Base-by-base conservation (phyloP, 768 basidiomycete species). In the Agaricus blazei region DNA sequence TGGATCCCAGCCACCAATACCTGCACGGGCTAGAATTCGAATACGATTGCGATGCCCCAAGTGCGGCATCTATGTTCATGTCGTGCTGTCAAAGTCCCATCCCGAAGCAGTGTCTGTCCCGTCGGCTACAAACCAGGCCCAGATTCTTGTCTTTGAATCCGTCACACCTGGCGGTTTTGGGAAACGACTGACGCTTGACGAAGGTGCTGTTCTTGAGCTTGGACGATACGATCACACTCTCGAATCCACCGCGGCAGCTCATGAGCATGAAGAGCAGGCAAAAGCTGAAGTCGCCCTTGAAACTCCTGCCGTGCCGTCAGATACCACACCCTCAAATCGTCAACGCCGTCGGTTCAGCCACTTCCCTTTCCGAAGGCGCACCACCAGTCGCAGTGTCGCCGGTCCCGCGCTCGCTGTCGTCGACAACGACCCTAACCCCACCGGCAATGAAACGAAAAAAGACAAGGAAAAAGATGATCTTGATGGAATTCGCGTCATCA, bases 11-110 rank as follows among this genome's bases (percentile, higher is more conserved):
- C 56, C 74, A 75, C 19, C 77, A 78, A 14, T 83, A 84, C 47
- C 83, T 84, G 49, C 90, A 93, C 62, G 83, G 85, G 15, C 76
- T 96, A 57, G 92, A 93, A 65, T 98, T 97, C 68, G 87, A 90
- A 66, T 98, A 89, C 68, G 94, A 98, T 66, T 91, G 90, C 59
- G 91, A 93, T 56, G 85, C 93, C 0, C 93, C 7, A 88, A 86
- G 62, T 93, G 92, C 63, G 81, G 79, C 23, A 84, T 97, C 56
- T 83, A 85, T 37, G 81, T 97, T 19, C 80, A 90, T 59, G 85
- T 93, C 46, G 74, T 90, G 34, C 74, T 92, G 0, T 79, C 86
- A 4, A 79, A 85, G 27, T 75, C 79, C 29, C 83, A 88, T 58
- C 83, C 81, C 6, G 82, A 83, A 60, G 77, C 79, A 1, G 72